These are phyloP conservation scores for Lactarius pseudohatsudake DNA, from an alignment of 768 basidiomycete species.

Conservation along the genomic window DNA sequence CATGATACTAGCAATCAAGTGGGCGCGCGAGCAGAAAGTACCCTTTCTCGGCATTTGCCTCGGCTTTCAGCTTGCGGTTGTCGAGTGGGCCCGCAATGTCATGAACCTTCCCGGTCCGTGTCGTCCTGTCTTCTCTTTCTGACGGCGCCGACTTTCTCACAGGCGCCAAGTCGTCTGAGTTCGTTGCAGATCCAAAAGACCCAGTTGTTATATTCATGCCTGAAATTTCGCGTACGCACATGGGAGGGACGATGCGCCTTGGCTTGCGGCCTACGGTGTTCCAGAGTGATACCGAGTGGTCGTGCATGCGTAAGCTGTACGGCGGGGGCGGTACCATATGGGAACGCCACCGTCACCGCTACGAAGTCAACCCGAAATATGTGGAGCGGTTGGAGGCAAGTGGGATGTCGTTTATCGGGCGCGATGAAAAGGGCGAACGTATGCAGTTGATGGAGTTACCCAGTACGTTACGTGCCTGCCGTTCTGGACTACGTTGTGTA, in stretches of 20 bases:
- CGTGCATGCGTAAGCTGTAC: constrained; percentile 75
- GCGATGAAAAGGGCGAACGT: constrained; percentile 93
- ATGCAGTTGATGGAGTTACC: constrained; percentile 95
- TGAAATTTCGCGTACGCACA: constrained; percentile 95
- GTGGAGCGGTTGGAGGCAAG: constrained; percentile 68
- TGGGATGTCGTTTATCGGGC: constrained; percentile 80
- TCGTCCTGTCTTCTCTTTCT: background rate
- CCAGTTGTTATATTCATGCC: constrained; percentile 97
- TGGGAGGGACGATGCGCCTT: constrained; percentile 99
- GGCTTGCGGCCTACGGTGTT: constrained; percentile 96
- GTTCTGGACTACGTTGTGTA: constrained; percentile 5
- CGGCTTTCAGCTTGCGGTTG: constrained; percentile 94
- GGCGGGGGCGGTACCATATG: constrained; percentile 80
- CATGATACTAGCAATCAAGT: constrained; percentile 97
- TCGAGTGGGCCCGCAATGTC: constrained; percentile 92
- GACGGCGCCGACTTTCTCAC: constrained; percentile 24
- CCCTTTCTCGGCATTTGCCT: constrained; percentile 97
- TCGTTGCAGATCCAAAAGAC: constrained; percentile 57
- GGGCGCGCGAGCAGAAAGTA: constrained; percentile 91
- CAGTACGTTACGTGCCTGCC: constrained; percentile 47
- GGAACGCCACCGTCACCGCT: constrained; percentile 95
- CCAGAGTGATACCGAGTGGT: constrained; percentile 70
- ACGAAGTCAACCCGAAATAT: constrained; percentile 92
- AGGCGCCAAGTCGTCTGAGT: constrained; percentile 89
- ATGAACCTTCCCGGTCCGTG: constrained; percentile 63